Evolutionary conservation across 805 yeast genomes (phyloP), one percentile per base, ranked within the genome.

Genomic region (Scheffersomyces lignosus): DNA sequence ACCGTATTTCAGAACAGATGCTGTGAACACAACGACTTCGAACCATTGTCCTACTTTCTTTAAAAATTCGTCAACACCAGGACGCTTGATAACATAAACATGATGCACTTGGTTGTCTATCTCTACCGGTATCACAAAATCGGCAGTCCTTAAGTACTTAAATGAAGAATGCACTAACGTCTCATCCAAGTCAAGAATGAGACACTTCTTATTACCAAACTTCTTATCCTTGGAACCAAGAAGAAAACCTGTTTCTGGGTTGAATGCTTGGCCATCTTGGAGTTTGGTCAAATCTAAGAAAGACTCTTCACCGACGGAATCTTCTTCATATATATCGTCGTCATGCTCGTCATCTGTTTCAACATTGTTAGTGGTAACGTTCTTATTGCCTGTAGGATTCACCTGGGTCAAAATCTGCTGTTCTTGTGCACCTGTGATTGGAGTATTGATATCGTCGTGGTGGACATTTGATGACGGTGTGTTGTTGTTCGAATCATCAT

Each of bases 1-100:
- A 29, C 98, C 99, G 57, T 93, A 93, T 56, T 96, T 80, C 46
- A 93, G 78, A 9, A 93, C 98, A 29, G 95, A 83, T 1, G 99
- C 99, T 0, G 99, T 93, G 63, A 93, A 93, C 3, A 93, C 96
- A 16, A 93, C 98, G 39, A 93, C 96, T 64, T 93, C 99, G 58
- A 75, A 93, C 52, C 90, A 60, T 57, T 87, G 73, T 18, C 97
- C 96, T 32, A 91, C 96, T 46, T 77, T 74, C 50, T 68, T 70
- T 69, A 93, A 70, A 54, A 93, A 93, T 56, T 87, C 95, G 63
- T 93, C 99, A 34, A 95, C 98, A 1, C 99, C 99, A 1, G 99
- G 99, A 52, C 99, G 77, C 58, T 93, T 93, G 38, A 90, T 89
- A 16, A 93, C 99, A 58, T 89, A 93, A 29, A 93, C 99, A 54